Conservation (phyloP, 805 yeast species). For the Suhomyces sp. region DNA sequence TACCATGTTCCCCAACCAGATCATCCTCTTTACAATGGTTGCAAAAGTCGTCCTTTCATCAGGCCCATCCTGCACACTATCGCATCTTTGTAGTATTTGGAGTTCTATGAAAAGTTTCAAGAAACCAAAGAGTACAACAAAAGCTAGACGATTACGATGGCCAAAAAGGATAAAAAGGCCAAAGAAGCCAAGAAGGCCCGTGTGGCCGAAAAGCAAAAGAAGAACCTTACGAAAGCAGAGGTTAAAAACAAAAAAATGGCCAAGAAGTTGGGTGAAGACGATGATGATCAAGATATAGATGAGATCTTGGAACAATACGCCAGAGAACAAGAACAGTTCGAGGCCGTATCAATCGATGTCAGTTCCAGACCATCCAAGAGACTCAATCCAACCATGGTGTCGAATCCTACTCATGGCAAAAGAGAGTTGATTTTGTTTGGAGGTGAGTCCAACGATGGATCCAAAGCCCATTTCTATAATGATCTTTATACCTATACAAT, state of each 20-base stretch:
- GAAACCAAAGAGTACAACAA: too few relatives aligned
- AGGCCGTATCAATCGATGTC: slow-evolving; percentile 62
- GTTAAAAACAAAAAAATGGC: slow-evolving; percentile 70
- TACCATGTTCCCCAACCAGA: too few relatives aligned
- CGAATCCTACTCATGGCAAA: slow-evolving; percentile 73
- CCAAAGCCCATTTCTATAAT: slow-evolving; percentile 69
- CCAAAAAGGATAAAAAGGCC: slow-evolving; percentile 80
- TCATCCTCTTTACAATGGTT: too few relatives aligned
- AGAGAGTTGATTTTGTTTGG: slow-evolving; percentile 84
- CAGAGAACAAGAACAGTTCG: slow-evolving; percentile 74
- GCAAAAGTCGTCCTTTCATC: neutral
- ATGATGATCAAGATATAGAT: slow-evolving; percentile 85
- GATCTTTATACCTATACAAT: slow-evolving; percentile 73
- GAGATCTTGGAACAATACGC: slow-evolving; percentile 76
- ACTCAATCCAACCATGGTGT: slow-evolving; percentile 70
- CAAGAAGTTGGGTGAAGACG: slow-evolving; percentile 74
- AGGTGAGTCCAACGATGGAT: slow-evolving; percentile 67
- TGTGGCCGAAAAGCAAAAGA: slow-evolving; percentile 76
- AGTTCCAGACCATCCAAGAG: slow-evolving; percentile 65
- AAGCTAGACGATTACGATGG: slow-evolving; percentile 51
- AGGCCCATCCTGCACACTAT: neutral
- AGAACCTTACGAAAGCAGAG: slow-evolving; percentile 72
- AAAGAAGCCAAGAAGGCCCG: slow-evolving; percentile 92
- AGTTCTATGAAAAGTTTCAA: slow-evolving; percentile 3
- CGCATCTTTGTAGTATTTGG: too few relatives aligned